Base-by-base conservation (phyloP, 192 early-diverging fungal species). In the Backusella psychrophila region DNA sequence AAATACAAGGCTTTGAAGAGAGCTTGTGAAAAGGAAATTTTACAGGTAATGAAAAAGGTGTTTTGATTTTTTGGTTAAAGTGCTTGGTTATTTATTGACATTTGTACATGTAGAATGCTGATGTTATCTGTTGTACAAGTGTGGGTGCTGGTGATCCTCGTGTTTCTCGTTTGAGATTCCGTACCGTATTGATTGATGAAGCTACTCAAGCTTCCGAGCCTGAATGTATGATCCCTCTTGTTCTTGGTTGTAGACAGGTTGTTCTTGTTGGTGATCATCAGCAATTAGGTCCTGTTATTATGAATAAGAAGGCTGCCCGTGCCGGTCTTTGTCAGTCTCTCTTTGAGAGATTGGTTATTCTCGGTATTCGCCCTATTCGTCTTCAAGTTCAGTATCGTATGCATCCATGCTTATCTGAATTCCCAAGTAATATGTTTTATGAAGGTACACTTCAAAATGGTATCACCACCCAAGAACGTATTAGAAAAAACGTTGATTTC, bases 351-450 rank as follows among this genome's bases (percentile, higher is more conserved):
- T 86, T 99, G 38, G 92, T 99, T 31, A 91, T 96, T 71, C 86
- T 99, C 21, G 96, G 96, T 21, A 87, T 96, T 34, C 89, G 96
- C 6, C 98, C 98, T 19, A 94, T 98, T 74, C 93, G 97, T 23
- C 90, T 99, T 19, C 95, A 98, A 70, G 97, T 99, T 4, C 98
- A 99, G 83, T 99, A 99, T 77, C 95, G 98, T 78, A 99, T 99
- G 98, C 98, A 99, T 75, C 98, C 98, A 38, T 97, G 97, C 76
- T 84, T 99, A 31, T 99, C 98, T 12, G 97, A 96, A 85, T 99
- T 99, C 78, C 96, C 98, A 1, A 96, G 94, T 77, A 99, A 99
- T 82, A 97, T 98, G 93, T 99, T 99, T 77, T 99, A 99, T 79
- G 98, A 99, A 82, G 98, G 98, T 15, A 95, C 95, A 21, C 86